Conservation (phyloP, 208 protist genomes). For the Leishmania arabica region DNA sequence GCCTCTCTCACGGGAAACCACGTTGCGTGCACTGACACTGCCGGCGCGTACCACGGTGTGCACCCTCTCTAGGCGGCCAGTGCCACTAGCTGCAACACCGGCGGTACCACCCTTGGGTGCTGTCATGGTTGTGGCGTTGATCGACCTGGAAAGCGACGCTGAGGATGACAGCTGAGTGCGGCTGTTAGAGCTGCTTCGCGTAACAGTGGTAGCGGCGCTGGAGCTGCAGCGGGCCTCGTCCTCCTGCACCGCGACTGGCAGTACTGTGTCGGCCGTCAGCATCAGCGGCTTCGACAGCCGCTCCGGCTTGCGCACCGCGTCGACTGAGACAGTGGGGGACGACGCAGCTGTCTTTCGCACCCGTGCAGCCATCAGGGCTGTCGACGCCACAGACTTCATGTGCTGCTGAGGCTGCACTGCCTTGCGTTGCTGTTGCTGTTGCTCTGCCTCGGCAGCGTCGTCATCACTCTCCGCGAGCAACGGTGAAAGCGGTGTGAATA, state of each 20-base stretch:
- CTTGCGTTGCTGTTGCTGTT: neutral
- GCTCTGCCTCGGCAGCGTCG: neutral
- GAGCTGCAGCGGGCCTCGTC: slow-evolving; percentile 23
- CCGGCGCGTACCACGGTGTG: neutral
- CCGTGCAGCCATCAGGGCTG: slow-evolving; percentile 2
- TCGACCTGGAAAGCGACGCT: slow-evolving; percentile 2
- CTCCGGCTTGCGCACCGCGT: slow-evolving; percentile 5
- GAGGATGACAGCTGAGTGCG: slow-evolving; percentile 5
- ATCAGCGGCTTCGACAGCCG: neutral
- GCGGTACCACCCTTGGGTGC: neutral
- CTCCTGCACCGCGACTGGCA: slow-evolving; percentile 26
- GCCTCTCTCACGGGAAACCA: neutral
- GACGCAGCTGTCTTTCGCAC: slow-evolving; percentile 3
- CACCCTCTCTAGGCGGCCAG: slow-evolving; percentile 3
- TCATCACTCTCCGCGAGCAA: neutral
- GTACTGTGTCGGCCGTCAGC: slow-evolving; percentile 30
- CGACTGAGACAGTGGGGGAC: neutral
- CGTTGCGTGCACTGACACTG: neutral
- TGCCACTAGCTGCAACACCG: neutral
- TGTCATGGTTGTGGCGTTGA: neutral
- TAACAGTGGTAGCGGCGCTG: slow-evolving; percentile 15
- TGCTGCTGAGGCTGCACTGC: slow-evolving; percentile 2
- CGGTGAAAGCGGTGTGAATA: neutral
- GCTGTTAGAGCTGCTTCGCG: slow-evolving; percentile 29
- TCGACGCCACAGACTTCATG: neutral